Evolutionary conservation across 805 yeast genomes (phyloP), one percentile per base, ranked within the genome.

Genomic region (Groenewaldozyma tartarivorans): DNA sequence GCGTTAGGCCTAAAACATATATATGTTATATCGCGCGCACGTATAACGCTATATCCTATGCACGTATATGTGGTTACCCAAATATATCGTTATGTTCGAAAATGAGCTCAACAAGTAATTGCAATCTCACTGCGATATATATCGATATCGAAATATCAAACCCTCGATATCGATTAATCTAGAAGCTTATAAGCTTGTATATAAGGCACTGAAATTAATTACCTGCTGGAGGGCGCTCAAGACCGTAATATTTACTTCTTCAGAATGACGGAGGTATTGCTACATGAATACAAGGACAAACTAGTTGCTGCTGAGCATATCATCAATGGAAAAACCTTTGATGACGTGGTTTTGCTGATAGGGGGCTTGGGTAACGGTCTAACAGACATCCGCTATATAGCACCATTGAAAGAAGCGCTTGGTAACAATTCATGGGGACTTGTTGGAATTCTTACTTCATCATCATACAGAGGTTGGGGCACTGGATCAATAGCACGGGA

Each of bases 341-440:
- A 62, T 1, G 76, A 81, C 38, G 79, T 77, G 0, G 49, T 86
- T 0, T 51, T 86, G 3, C 80, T 84, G 51, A 67, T 84, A 31
- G 94, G 82, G 6, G 94, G 94, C 0, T 62, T 84, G 30, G 66
- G 72, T 2, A 85, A 82, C 55, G 86, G 87, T 0, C 60, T 81
- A 15, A 53, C 77, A 37, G 75, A 83, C 0, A 85, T 83, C 1
- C 86, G 85, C 1, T 84, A 81, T 52, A 60, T 79, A 3, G 63
- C 73, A 0, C 52, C 52, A 6, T 58, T 84, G 44, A 72, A 77
- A 0, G 44, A 51, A 16, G 50, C 48, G 4, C 51, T 78, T 20
- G 67, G 63, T 5, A 38, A 51, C 17, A 35, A 53, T 7, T 68
- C 68, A 1, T 83, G 86, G 81, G 65, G 72, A 0, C 56, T 81